phyloP scores from a whole-genome alignment of 495 filamentous ascomycete genomes.

The Penicillium mononematosum region DNA sequence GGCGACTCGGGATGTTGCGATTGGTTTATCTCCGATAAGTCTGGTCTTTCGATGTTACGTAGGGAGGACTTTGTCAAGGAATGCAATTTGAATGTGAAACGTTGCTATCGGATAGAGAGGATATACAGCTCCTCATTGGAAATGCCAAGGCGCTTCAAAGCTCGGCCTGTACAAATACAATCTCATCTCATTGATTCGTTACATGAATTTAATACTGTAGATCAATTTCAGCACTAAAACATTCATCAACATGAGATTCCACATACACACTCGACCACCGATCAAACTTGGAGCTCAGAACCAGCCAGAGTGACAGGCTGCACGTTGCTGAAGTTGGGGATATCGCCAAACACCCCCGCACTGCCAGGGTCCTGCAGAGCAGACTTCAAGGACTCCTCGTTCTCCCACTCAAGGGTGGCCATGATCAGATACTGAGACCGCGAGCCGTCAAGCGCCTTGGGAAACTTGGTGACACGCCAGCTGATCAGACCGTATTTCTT shows the following conservation, averaged over 20 bases:
- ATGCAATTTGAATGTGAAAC: no score
- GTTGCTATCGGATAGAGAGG: not conserved
- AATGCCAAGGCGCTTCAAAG: not conserved
- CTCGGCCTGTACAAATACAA: not conserved
- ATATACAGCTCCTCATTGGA: not conserved
- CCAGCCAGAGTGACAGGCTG: slow-evolving; percentile 27
- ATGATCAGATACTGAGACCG: slow-evolving; percentile 22
- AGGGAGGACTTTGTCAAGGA: no score
- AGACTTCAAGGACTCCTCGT: slow-evolving; percentile 18
- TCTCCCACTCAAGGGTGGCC: slow-evolving; percentile 25
- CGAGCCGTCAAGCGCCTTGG: slow-evolving; percentile 17
- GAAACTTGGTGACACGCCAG: slow-evolving; percentile 26
- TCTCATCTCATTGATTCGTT: not conserved
- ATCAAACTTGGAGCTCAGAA: slow-evolving; percentile 3
- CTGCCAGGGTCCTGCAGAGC: slow-evolving; percentile 13
- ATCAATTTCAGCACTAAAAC: not conserved
- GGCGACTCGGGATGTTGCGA: no score
- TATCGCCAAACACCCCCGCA: slow-evolving; percentile 24
- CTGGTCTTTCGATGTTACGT: no score
- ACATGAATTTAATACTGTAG: not conserved
- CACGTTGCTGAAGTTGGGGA: slow-evolving; percentile 32
- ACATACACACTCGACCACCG: not conserved
- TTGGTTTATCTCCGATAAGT: no score
- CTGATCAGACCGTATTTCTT: slow-evolving; percentile 20
- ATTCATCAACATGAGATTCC: not conserved